Percentiles rank a stretch among this genome's conserved stretches.
Evolutionary conservation across 192 early-diverging fungal species (phyloP).

Genomic region (Coemansia furcata): DNA sequence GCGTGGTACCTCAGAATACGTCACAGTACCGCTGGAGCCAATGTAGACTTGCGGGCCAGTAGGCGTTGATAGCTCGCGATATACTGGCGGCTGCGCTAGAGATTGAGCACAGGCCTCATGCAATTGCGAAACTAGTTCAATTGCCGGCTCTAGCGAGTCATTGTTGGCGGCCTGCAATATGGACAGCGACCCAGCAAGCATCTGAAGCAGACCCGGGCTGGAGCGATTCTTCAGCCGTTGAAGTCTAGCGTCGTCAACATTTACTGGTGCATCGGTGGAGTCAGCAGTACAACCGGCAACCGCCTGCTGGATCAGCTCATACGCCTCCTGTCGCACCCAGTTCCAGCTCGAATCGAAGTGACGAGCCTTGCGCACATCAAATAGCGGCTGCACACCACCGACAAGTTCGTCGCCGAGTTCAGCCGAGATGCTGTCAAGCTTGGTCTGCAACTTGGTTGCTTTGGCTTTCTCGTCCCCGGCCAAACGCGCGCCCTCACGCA

Average conservation of each 20-base stretch:
- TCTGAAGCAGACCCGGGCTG: slow-evolving; percentile 65
- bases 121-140: slow-evolving; percentile 59
- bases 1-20: slow-evolving; percentile 80
- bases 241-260: slow-evolving; percentile 49
- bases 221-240: slow-evolving; percentile 75
- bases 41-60: slow-evolving; percentile 75
- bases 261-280: slow-evolving; percentile 61
- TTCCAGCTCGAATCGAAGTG: slow-evolving; percentile 95
- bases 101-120: slow-evolving; percentile 77
- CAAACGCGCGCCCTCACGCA: slow-evolving; percentile 65
- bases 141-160: slow-evolving; percentile 59
- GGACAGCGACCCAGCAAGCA: slow-evolving; percentile 63
- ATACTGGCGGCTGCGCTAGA: slow-evolving; percentile 66
- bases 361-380: slow-evolving; percentile 79
- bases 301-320: slow-evolving; percentile 70
- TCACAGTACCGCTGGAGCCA: slow-evolving; percentile 66
- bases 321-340: slow-evolving; percentile 67
- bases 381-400: slow-evolving; percentile 75
- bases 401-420: slow-evolving; percentile 81
- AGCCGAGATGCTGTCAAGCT: slow-evolving; percentile 71
- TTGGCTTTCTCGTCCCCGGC: slow-evolving; percentile 62
- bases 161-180: slow-evolving; percentile 64
- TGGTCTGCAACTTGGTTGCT: slow-evolving; percentile 60
- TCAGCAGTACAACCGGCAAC: slow-evolving; percentile 76
- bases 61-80: slow-evolving; percentile 81